Evolutionary conservation across 2,329 filamentous ascomycete species (phyloP).

Genomic region (Aspergillus carbonarius): DNA sequence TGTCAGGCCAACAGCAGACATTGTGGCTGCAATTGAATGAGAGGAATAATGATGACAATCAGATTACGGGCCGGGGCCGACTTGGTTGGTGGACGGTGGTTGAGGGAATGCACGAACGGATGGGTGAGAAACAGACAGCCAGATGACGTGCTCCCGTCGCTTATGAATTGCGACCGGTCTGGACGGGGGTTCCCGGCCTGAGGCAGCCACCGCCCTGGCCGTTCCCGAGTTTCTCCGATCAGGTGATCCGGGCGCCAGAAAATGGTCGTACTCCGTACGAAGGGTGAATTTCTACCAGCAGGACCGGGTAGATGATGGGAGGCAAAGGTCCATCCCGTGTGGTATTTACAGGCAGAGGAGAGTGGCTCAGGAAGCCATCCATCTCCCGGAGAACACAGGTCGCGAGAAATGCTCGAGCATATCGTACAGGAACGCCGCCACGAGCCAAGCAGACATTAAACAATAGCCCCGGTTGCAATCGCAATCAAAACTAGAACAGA

Average conservation of each 20-base stretch:
- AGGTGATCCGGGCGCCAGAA: not conserved
- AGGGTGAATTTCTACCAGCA: not conserved
- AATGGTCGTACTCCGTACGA: not conserved
- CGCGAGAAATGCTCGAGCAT: not conserved
- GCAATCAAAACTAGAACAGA: slow-evolving; percentile 3
- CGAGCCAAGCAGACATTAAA: not conserved
- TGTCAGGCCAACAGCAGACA: slow-evolving; percentile 16
- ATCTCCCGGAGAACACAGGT: not conserved
- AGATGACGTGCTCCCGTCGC: slow-evolving; percentile 34
- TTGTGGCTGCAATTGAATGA: slow-evolving; percentile 7
- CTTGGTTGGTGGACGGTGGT: not conserved
- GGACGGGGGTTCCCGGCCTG: slow-evolving; percentile 14
- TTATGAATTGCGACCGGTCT: slow-evolving; percentile 34
- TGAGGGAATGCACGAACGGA: not conserved
- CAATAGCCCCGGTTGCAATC: not conserved
- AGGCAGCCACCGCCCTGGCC: slow-evolving; percentile 6
- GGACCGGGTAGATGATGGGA: not conserved
- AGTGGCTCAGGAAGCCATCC: not conserved
- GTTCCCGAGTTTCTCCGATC: not conserved
- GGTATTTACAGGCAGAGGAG: not conserved
- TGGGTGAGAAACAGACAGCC: not conserved
- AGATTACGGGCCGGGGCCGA: not conserved
- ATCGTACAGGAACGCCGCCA: not conserved
- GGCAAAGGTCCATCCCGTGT: not conserved
- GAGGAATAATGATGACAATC: not conserved